A percentile compares a stretch with the other conserved stretches of the same genome.
These are phyloP conservation scores for Aspergillus ibericus DNA, from an alignment of 2,329 filamentous ascomycete species.

Conservation along the genomic window DNA sequence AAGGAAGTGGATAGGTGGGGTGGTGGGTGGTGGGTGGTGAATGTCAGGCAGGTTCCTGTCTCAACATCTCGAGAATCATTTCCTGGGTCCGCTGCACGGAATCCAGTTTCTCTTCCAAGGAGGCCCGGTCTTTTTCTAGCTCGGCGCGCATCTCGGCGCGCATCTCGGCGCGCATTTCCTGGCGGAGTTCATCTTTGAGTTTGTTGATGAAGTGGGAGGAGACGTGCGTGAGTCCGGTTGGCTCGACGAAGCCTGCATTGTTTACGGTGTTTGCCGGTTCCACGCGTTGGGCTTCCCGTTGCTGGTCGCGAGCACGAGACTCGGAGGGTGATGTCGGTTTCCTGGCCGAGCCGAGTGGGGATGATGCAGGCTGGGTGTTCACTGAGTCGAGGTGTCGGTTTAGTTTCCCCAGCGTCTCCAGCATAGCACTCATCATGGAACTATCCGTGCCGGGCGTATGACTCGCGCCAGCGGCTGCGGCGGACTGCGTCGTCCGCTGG, in stretches of 20 bases:
- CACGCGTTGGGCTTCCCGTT: not conserved
- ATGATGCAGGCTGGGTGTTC: conserved; percentile 19
- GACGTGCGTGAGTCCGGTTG: not conserved
- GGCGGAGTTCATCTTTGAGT: conserved; percentile 35
- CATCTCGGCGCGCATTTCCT: conserved; percentile 36
- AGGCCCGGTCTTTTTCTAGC: conserved; percentile 33
- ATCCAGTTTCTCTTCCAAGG: conserved; percentile 38
- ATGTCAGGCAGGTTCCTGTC: conserved; percentile 33
- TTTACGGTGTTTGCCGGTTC: not conserved
- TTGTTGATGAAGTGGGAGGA: conserved; percentile 18
- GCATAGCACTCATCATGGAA: conserved; percentile 33
- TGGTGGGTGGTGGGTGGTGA: not conserved
- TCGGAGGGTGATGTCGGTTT: conserved; percentile 10
- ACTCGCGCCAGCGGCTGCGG: not conserved
- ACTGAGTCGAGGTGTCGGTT: conserved; percentile 39
- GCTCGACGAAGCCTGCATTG: not conserved
- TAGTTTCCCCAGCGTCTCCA: conserved; percentile 39
- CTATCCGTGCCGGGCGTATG: conserved; percentile 5
- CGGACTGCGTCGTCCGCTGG: not conserved
- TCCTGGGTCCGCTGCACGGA: conserved; percentile 42
- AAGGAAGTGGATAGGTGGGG: not conserved
- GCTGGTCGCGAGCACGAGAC: not conserved
- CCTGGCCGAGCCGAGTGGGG: conserved; percentile 27
- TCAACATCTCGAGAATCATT: conserved; percentile 43
- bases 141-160: conserved; percentile 35